phyloP scores from a whole-genome alignment of 805 yeast genomes.

The Barnettozyma salicaria region DNA sequence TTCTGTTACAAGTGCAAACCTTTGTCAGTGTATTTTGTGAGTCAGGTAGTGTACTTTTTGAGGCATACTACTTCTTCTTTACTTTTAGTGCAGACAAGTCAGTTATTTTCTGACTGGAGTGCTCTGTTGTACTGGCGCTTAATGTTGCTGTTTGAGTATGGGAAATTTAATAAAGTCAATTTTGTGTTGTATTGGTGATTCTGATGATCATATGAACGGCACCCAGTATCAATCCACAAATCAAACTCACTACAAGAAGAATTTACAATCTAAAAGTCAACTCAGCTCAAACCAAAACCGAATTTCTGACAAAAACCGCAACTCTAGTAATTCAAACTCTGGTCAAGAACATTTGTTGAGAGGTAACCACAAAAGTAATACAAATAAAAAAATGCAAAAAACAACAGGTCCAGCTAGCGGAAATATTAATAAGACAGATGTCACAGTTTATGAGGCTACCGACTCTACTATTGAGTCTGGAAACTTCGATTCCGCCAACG shows the following conservation, averaged over 20 bases:
- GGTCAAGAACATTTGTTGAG: conserved; percentile 7
- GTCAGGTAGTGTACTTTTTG: too few species aligned
- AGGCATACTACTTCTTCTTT: neutral
- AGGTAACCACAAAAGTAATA: neutral
- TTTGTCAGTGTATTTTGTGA: too few species aligned
- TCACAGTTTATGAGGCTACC: conserved; percentile 27
- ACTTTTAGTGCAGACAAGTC: too few species aligned
- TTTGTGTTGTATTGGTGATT: conserved; percentile 29
- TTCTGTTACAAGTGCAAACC: too few species aligned
- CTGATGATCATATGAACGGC: conserved; percentile 17
- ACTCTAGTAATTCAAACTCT: neutral
- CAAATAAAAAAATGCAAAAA: conserved; percentile 1
- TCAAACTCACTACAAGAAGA: neutral
- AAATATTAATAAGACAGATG: conserved; percentile 18
- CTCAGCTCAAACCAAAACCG: too few species aligned
- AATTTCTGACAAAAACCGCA: conserved; percentile 3
- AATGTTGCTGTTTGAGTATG: conserved; percentile 21
- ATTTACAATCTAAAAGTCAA: too few species aligned
- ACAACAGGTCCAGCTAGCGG: neutral
- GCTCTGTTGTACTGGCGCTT: too few species aligned
- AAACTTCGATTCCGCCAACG: conserved; percentile 2
- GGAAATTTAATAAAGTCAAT: conserved; percentile 31
- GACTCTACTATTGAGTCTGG: conserved; percentile 22
- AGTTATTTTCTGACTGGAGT: too few species aligned
- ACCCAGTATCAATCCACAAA: conserved; percentile 14